Evolutionary conservation across 208 protist genomes (phyloP), one percentile per base, ranked within the genome.

Genomic region (Trypanosoma melophagium): DNA sequence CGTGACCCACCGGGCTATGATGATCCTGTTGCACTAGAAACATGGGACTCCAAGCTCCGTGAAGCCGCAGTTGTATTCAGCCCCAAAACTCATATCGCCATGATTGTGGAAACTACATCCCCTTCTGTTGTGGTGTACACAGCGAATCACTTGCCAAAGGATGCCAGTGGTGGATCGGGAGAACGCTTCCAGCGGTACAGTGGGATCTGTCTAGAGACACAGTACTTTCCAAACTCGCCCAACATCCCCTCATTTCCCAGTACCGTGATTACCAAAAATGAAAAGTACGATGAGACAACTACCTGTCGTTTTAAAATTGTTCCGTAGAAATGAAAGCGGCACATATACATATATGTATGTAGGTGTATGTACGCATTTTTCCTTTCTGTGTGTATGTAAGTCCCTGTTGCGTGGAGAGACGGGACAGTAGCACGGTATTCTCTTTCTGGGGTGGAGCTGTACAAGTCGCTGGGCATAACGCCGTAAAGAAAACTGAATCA

Each of bases 171-270:
- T 71, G 69, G 64, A 16, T 60, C 64, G 4, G 84, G 82, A n/a
- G 51, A 86, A 65, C 81, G 87, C 31, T 93, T 87, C 55, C 79
- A 83, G 52, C 81, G 55, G 16, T 80, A 89, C 60, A 74, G 76
- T 56, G 87, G 71, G 38, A 80, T 93, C 45, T 76, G 80, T 35
- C 51, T 90, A n/a, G 78, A 88, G 66, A 86, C 80, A 63, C 84
- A 93, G 69, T 93, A 90, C 78, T 93, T 90, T 61, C 87, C 87
- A 3, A 89, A 93, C 68, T 84, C 74, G 47, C 81, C 81, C 12
- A 93, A 93, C 60, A 62, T 87, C 40, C 16, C 45, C 24, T 72
- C 56, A 35, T 93, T 93, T 49, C 87, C 87, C 4, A 79, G 79
- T 19, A 92, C 86, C 9, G 64, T 54, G 31, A 69, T 92, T 17